Evolutionary conservation across 257 asterid genomes (phyloP), one percentile per base, ranked within the genome.

Genomic region (Handroanthus guayacan): DNA sequence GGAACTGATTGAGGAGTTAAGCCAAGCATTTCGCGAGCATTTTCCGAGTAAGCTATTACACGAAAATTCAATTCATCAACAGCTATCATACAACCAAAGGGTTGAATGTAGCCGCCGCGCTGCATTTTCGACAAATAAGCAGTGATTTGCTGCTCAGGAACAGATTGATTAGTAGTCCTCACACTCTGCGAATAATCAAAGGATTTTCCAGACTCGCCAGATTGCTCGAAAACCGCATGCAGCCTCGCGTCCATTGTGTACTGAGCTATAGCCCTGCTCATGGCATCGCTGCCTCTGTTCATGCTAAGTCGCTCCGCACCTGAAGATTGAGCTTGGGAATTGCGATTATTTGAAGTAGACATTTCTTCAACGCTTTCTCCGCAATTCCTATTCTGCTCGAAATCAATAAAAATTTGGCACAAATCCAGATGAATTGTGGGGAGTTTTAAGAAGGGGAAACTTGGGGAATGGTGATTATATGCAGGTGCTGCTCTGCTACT

Each of bases 141-240:
- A 41, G 90, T 82, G 72, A 93, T 89, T 79, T 93, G 91, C 74
- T 85, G 80, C 84, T 87, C 98, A 5, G 96, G 85, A 5, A 88
- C 83, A 9, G 89, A 84, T 9, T 82, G 84, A 50, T 66, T 72
- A 1, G 76, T 70, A 2, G 87, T 82, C 73, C 77, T 84, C 38
- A 91, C 77, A 17, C 93, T 87, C 79, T 91, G 83, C 0, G 96
- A 86, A 37, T 93, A 93, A 78, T 93, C 96, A 78, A 93, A 93
- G 6, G 92, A 86, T 75, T 84, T 89, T 2, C 97, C 97, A 14
- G 95, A 82, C 83, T 86, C 96, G 44, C 97, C 95, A 12, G 98
- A 86, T 71, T 87, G 96, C 78, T 93, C 98, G 85, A 89, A 93
- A 9, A 87, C 98, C 6, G 97, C 95, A 78, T 93, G 97, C 43